A percentile compares a stretch with the other conserved stretches of the same genome.
Evolutionary conservation across 352 stramenopile genomes (phyloP).

Genomic region (Globisporangium paroecandrum): DNA sequence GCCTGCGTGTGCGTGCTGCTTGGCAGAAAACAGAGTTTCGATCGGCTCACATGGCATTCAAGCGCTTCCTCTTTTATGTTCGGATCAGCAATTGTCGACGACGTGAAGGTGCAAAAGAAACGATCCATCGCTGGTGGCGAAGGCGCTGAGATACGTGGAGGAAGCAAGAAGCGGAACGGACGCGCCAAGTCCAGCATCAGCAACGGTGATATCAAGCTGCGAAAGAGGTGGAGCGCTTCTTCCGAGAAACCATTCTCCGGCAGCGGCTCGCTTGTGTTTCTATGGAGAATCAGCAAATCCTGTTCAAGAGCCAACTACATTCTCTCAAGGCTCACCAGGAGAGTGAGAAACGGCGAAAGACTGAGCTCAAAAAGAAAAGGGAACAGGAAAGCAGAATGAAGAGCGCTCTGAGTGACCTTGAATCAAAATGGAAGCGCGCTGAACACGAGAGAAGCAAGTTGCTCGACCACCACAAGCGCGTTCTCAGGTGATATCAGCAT

Average conservation of each 20-base stretch:
- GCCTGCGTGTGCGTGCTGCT: neutral
- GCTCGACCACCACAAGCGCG: constrained; percentile 25
- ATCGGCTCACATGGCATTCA: constrained; percentile 37
- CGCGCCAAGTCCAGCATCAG: constrained; percentile 12
- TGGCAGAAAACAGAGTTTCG: constrained; percentile 28
- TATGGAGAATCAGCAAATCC: constrained; percentile 28
- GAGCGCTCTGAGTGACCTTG: constrained; percentile 31
- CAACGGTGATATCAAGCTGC: constrained; percentile 24
- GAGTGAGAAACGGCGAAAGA: constrained; percentile 31
- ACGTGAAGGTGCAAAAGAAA: constrained; percentile 28
- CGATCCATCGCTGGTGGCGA: constrained; percentile 47
- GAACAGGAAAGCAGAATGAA: constrained; percentile 36
- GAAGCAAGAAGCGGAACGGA: constrained; percentile 11
- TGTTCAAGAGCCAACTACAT: constrained; percentile 44
- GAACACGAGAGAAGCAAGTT: constrained; percentile 29
- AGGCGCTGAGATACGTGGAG: constrained; percentile 11
- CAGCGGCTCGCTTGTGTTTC: constrained; percentile 29
- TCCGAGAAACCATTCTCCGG: constrained; percentile 42
- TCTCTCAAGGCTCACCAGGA: constrained; percentile 46
- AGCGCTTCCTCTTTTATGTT: constrained; percentile 41
- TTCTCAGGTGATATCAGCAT: constrained; percentile 30
- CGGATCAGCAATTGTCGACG: constrained; percentile 21
- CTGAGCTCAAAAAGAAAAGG: constrained; percentile 31
- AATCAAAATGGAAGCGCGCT: constrained; percentile 34
- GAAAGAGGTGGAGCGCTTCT: constrained; percentile 37